Conservation (phyloP, 164 flowering plant genomes). For the Cinnamomum micranthum region DNA sequence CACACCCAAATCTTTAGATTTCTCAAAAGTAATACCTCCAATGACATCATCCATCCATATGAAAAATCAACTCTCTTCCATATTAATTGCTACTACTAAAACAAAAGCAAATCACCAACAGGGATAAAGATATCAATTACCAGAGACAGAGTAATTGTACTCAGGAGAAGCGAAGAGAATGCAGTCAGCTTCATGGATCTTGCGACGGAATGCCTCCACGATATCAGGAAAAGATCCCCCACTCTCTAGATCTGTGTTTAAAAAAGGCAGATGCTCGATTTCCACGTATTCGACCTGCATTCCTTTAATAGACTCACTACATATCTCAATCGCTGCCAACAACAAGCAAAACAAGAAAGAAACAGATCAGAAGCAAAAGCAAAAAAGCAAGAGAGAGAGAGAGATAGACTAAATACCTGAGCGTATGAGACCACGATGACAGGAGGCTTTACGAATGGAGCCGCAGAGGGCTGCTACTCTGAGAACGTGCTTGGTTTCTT, state of each 20-base stretch:
- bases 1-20: too few species aligned
- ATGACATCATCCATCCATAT: not conserved
- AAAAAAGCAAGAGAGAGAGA: not conserved
- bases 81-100: not conserved
- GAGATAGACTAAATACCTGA: slow-evolving; percentile 40
- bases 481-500: slow-evolving; percentile 29
- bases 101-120: not conserved
- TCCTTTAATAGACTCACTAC: slow-evolving; percentile 29
- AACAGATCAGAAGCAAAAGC: not conserved
- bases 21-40: too few species aligned
- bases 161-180: slow-evolving; percentile 56
- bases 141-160: slow-evolving; percentile 47
- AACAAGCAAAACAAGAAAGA: not conserved
- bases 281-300: slow-evolving; percentile 41
- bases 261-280: slow-evolving; percentile 34
- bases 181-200: slow-evolving; percentile 40
- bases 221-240: slow-evolving; percentile 35
- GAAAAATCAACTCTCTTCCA: not conserved
- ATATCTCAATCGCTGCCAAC: slow-evolving; percentile 28
- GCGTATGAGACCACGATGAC: slow-evolving; percentile 66
- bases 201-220: slow-evolving; percentile 45
- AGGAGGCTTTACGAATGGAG: slow-evolving; percentile 76
- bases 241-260: slow-evolving; percentile 49
- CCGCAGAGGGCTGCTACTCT: slow-evolving; percentile 75
- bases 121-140: slow-evolving; percentile 10